Base-by-base conservation (phyloP, 2,329 filamentous ascomycete genomes). In the Acrocalymma vagum region DNA sequence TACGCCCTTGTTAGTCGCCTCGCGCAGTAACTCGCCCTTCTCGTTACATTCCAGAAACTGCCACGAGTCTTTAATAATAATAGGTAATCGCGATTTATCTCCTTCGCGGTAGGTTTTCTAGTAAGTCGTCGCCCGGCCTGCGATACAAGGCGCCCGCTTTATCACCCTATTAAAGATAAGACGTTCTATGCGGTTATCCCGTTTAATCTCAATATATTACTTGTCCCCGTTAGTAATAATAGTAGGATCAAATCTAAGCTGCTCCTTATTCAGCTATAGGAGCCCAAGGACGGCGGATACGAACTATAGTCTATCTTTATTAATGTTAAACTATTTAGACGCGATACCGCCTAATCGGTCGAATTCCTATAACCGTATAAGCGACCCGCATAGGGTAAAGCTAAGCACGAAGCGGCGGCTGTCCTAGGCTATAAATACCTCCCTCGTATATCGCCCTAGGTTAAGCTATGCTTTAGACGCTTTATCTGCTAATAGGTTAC, bases 11-110 rank as follows among this genome's bases (percentile, higher is more conserved):
- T 55, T 26, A 8, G 63, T 73, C 23, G 65, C 71, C 41, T 73
- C 58, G 8, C 35, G 31, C 5, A 78, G 43, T 22, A 78, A 40
- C 11, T 69, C 47, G 26, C 73, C 72, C 52, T 78, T 72, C 30
- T 77, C 69, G 3, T 69, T 60, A 7, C 68, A 68, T 36, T 76
- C 67, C 4, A 48, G 47, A 38, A 69, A 72, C 37, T 78, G 69
- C 72, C 67, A 77, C 3, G 66, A 75, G 44, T 76, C 70, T 46
- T 78, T 79, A 38, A 78, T 63, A n/a, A 78, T 66, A 48, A 78
- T 60, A 5, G 54, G 59, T 23, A 31, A 58, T 25, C 57, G 47
- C 28, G 39, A 33, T 7, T 56, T 28, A 25, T 73, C 51, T 28
- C 45, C 60, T 33, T 75, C 56, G 25, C 38, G 60, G 64, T 77